Percentiles rank a stretch among this genome's conserved stretches.
phyloP scores from a whole-genome alignment of 148 eudicot species.

The Fagopyrum tataricum region DNA sequence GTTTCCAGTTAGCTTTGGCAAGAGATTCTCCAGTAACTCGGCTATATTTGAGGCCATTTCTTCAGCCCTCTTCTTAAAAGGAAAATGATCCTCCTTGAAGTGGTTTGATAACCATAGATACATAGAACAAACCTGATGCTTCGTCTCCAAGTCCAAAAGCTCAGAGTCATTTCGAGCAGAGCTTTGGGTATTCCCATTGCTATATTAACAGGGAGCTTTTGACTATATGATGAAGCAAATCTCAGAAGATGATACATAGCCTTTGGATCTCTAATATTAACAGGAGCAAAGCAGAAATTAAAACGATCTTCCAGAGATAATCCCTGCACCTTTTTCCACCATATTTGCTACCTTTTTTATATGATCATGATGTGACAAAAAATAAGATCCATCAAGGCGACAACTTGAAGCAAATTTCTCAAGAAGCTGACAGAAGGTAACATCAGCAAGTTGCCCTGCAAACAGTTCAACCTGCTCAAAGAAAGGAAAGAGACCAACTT shows the following conservation, averaged over 20 bases:
- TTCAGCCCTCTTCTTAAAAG: conserved; percentile 72
- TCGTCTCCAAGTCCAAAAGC: conserved; percentile 88
- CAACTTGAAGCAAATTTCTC: conserved; percentile 65
- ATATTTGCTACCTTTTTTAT: conserved; percentile 82
- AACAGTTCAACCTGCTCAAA: conserved; percentile 91
- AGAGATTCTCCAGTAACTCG: conserved; percentile 73
- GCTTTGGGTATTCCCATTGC: conserved; percentile 88
- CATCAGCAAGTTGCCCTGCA: conserved; percentile 63
- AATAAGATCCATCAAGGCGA: conserved; percentile 85
- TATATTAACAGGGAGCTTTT: conserved; percentile 68
- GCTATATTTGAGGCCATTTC: conserved; percentile 84
- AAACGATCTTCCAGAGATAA: conserved; percentile 87
- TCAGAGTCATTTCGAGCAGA: conserved; percentile 89
- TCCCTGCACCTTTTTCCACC: conserved; percentile 78
- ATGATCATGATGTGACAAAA: conserved; percentile 63
- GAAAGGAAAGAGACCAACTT: conserved; percentile 91
- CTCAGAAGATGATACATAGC: conserved; percentile 86
- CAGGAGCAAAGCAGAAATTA: conserved; percentile 97
- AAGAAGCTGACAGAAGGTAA: conserved; percentile 64
- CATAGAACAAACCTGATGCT: conserved; percentile 92
- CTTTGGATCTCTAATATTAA: conserved; percentile 87
- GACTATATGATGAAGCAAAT: conserved; percentile 71
- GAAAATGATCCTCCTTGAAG: conserved; percentile 74
- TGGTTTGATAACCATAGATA: conserved; percentile 93
- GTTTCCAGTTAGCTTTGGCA: conserved; percentile 71